Evolutionary conservation across 129 eudicot species (phyloP).

Genomic region (Tagetes erecta): DNA sequence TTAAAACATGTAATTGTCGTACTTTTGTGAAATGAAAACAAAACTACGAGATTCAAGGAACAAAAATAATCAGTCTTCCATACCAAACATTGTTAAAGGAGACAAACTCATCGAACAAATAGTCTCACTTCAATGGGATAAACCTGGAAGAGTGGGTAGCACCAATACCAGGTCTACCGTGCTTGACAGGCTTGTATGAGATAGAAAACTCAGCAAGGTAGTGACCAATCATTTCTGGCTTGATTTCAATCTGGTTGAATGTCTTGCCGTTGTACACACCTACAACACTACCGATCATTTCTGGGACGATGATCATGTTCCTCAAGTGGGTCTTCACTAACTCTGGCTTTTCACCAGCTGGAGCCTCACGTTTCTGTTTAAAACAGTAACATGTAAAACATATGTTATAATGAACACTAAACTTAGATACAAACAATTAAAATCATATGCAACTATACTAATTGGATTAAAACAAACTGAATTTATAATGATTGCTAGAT

Average conservation of each 20-base stretch:
- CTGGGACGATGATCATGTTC: constrained; percentile 93
- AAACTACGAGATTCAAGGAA: not conserved
- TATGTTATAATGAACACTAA: not conserved
- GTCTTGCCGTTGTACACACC: constrained; percentile 96
- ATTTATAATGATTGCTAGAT: no score
- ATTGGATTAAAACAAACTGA: no score
- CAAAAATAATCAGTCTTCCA: constrained; percentile 13
- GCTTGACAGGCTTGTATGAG: constrained; percentile 97
- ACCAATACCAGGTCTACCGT: constrained; percentile 99
- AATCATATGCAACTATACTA: no score
- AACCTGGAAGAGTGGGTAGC: constrained; percentile 98
- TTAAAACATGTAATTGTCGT: constrained; percentile 4
- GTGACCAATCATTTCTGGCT: constrained; percentile 94
- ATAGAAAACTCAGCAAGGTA: constrained; percentile 92
- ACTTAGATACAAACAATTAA: not conserved
- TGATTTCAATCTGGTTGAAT: constrained; percentile 86
- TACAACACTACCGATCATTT: constrained; percentile 90
- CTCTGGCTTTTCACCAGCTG: constrained; percentile 91
- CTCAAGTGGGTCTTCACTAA: constrained; percentile 84
- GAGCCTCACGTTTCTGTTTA: constrained; percentile 88
- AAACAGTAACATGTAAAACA: not conserved
- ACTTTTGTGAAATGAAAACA: not conserved
- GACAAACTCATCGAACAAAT: not conserved
- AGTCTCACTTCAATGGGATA: constrained; percentile 80
- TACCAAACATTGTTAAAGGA: constrained; percentile 5